These are phyloP conservation scores for Pulicaria dysenterica DNA, from an alignment of 129 eudicot species.

Conservation along the genomic window DNA sequence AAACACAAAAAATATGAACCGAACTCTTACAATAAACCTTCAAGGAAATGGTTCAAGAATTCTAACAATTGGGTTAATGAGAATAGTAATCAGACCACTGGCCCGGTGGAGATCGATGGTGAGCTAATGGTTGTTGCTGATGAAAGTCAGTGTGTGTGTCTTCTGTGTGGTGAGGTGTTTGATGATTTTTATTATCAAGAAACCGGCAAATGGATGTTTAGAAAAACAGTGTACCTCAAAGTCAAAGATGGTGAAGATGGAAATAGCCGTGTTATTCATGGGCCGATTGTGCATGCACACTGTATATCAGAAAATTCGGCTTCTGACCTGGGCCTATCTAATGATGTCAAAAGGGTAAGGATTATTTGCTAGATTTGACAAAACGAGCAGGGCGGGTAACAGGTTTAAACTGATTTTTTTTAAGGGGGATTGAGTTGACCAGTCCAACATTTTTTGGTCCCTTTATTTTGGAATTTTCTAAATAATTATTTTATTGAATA, in stretches of 20 bases:
- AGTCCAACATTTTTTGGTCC: no score
- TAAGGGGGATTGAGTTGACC: no score
- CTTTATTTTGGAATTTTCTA: no score
- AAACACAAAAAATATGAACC: slow-evolving; percentile 33
- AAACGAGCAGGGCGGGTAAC: no score
- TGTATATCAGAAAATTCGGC: slow-evolving; percentile 59
- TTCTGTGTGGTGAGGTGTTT: slow-evolving; percentile 88
- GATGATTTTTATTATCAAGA: slow-evolving; percentile 69
- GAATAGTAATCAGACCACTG: slow-evolving; percentile 33
- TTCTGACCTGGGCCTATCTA: slow-evolving; percentile 54
- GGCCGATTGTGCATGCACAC: slow-evolving; percentile 63
- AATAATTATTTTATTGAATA: no score
- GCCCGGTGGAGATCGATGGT: slow-evolving; percentile 40
- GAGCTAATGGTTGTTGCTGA: slow-evolving; percentile 86
- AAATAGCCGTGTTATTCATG: slow-evolving; percentile 27
- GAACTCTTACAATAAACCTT: slow-evolving; percentile 30
- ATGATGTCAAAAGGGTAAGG: slow-evolving; percentile 56
- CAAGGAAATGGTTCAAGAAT: slow-evolving; percentile 71
- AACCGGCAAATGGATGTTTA: slow-evolving; percentile 79
- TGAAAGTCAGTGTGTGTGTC: slow-evolving; percentile 86
- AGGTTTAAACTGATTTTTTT: neutral
- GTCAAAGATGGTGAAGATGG: slow-evolving; percentile 34
- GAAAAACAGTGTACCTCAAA: slow-evolving; percentile 59
- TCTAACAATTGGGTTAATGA: slow-evolving; percentile 59
- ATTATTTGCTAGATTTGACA: neutral